A percentile compares a stretch with the other conserved stretches of the same genome.
Evolutionary conservation across 257 asterid genomes (phyloP).

Genomic region (Eucommia ulmoides): DNA sequence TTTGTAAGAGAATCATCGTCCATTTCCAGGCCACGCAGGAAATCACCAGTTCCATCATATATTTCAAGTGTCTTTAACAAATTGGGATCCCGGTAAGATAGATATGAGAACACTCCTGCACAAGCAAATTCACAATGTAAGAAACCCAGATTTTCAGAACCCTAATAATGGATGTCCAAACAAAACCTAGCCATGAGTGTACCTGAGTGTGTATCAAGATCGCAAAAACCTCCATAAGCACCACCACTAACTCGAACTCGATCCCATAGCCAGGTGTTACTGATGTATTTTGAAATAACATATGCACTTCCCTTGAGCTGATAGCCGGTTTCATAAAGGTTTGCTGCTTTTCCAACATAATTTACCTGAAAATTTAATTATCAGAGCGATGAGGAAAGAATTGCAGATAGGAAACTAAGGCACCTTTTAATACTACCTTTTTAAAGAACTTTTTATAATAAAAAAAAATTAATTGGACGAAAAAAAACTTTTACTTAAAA

Average conservation of each 20-base stretch:
- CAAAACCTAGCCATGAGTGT: constrained; percentile 5
- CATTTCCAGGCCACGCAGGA: constrained; percentile 78
- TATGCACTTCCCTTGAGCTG: constrained; percentile 89
- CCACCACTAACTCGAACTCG: constrained; percentile 99
- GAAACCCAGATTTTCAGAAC: background rate
- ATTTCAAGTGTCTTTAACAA: constrained; percentile 81
- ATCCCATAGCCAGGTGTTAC: constrained; percentile 96
- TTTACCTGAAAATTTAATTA: constrained; percentile 53
- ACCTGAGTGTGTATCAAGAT: constrained; percentile 95
- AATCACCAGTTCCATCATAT: constrained; percentile 81
- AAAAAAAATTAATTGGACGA: too few relatives aligned
- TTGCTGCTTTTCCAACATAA: constrained; percentile 98
- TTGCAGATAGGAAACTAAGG: background rate
- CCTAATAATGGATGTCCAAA: too few relatives aligned
- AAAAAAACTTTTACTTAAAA: too few relatives aligned
- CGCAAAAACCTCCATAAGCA: constrained; percentile 98
- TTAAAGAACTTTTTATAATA: too few relatives aligned
- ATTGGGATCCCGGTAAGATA: constrained; percentile 96
- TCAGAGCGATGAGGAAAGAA: constrained; percentile 6
- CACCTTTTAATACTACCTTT: too few relatives aligned
- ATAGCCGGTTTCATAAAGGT: constrained; percentile 76
- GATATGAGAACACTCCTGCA: constrained; percentile 87
- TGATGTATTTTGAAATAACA: constrained; percentile 72
- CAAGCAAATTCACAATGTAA: constrained; percentile 7
- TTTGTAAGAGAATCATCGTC: constrained; percentile 84